These are phyloP conservation scores for Cryomyces minteri DNA, from an alignment of 495 filamentous ascomycete genomes.

Conservation along the genomic window DNA sequence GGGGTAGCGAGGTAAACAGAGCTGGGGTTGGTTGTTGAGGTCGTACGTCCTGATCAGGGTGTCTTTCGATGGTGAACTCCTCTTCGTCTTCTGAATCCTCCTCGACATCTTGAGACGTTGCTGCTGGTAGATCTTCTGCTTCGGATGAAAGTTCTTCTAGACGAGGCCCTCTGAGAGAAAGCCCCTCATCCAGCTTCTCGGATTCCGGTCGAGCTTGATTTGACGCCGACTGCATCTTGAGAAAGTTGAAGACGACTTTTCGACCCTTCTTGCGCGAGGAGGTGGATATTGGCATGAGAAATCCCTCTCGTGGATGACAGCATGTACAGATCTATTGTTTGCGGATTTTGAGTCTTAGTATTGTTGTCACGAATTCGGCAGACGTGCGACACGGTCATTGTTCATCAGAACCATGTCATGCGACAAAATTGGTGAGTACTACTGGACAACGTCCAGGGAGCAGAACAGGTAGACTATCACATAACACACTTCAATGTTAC, in stretches of 20 bases:
- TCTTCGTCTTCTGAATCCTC: background rate
- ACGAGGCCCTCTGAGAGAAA: background rate
- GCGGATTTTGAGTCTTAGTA: background rate
- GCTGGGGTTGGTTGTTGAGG: background rate
- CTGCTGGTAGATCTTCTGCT: background rate
- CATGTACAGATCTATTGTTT: background rate
- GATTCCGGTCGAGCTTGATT: background rate
- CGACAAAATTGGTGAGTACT: no score
- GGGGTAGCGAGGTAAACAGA: constrained; percentile 12
- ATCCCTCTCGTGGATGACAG: background rate
- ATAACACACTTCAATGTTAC: no score
- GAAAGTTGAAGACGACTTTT: background rate
- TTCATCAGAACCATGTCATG: background rate
- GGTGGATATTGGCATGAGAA: background rate
- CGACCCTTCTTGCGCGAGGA: background rate
- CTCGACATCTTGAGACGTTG: background rate
- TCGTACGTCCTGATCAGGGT: background rate
- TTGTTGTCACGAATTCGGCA: background rate
- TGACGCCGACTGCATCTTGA: background rate
- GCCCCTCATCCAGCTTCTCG: background rate
- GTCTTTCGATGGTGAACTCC: background rate
- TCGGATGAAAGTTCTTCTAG: background rate
- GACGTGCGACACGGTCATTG: background rate
- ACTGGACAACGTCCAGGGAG: no score
- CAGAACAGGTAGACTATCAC: no score